These are phyloP conservation scores for Bombardia bombarda DNA, from an alignment of 495 filamentous ascomycete genomes.

Conservation along the genomic window DNA sequence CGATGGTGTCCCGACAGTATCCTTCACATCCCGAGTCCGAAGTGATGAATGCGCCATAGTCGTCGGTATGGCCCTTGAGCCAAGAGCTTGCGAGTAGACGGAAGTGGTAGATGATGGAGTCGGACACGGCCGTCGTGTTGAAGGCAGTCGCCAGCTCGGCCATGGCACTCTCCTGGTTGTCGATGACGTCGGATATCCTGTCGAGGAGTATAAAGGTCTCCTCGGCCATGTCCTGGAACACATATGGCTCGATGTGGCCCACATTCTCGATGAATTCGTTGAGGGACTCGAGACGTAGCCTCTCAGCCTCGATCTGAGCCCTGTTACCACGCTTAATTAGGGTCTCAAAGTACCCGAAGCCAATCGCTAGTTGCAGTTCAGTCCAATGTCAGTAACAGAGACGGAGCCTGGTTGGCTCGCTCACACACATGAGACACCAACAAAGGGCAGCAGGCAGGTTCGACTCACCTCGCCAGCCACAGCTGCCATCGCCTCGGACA, in stretches of 20 bases:
- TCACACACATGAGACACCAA: constrained; percentile 14
- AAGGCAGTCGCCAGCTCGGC: constrained; percentile 61
- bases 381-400: constrained; percentile 11
- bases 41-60: constrained; percentile 63
- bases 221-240: constrained; percentile 80
- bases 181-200: constrained; percentile 47
- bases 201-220: constrained; percentile 60
- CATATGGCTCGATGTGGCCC: constrained; percentile 55
- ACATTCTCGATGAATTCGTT: constrained; percentile 56
- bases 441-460: background rate
- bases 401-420: background rate
- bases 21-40: constrained; percentile 48
- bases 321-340: constrained; percentile 60
- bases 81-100: constrained; percentile 80
- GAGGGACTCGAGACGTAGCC: constrained; percentile 61
- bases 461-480: constrained; percentile 91
- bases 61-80: constrained; percentile 65
- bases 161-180: constrained; percentile 47
- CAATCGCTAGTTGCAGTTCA: constrained; percentile 73
- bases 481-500: constrained; percentile 89
- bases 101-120: constrained; percentile 59
- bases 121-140: constrained; percentile 59
- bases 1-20: constrained; percentile 64
- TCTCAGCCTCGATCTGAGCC: constrained; percentile 57
- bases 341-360: constrained; percentile 86